These are phyloP conservation scores for Cladosporium oxysporum DNA, from an alignment of 2,329 filamentous ascomycete genomes.

Conservation along the genomic window DNA sequence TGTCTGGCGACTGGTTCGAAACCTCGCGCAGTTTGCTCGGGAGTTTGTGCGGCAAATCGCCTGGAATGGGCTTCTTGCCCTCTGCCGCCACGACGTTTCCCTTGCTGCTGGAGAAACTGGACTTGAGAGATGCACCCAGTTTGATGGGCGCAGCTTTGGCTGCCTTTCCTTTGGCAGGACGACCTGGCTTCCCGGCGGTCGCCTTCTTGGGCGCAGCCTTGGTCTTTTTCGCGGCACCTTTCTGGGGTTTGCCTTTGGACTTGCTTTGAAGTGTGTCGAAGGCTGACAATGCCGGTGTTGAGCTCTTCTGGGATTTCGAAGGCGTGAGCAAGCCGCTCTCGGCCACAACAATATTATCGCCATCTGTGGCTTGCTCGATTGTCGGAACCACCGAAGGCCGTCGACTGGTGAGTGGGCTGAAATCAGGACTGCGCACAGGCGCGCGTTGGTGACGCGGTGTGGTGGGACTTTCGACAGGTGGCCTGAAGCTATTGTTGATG, in stretches of 20 bases:
- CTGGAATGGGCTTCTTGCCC: constrained; percentile 13
- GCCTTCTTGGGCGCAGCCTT: constrained; percentile 29
- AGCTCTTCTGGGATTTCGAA: constrained; percentile 33
- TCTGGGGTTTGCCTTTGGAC: constrained; percentile 22
- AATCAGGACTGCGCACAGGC: constrained; percentile 21
- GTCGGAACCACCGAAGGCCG: constrained; percentile 28
- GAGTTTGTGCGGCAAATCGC: constrained; percentile 23
- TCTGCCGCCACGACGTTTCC: constrained; percentile 25
- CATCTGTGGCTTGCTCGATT: constrained; percentile 30
- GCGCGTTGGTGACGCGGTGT: constrained; percentile 20
- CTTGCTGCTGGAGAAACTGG: constrained; percentile 31
- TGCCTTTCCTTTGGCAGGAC: constrained; percentile 25
- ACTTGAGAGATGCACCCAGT: constrained; percentile 25
- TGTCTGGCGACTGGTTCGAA: constrained; percentile 26
- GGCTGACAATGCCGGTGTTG: constrained; percentile 25
- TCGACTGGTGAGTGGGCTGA: constrained; percentile 27
- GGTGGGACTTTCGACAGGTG: constrained; percentile 26
- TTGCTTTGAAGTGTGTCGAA: constrained; percentile 23
- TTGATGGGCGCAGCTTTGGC: constrained; percentile 19
- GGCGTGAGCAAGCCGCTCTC: constrained; percentile 36
- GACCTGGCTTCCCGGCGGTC: constrained; percentile 30
- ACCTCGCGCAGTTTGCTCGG: constrained; percentile 35
- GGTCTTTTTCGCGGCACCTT: constrained; percentile 16
- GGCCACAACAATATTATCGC: constrained; percentile 30
- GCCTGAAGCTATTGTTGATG: constrained; percentile 36